phyloP scores from a whole-genome alignment of 805 yeast genomes.

The Metschnikowia lachancei region DNA sequence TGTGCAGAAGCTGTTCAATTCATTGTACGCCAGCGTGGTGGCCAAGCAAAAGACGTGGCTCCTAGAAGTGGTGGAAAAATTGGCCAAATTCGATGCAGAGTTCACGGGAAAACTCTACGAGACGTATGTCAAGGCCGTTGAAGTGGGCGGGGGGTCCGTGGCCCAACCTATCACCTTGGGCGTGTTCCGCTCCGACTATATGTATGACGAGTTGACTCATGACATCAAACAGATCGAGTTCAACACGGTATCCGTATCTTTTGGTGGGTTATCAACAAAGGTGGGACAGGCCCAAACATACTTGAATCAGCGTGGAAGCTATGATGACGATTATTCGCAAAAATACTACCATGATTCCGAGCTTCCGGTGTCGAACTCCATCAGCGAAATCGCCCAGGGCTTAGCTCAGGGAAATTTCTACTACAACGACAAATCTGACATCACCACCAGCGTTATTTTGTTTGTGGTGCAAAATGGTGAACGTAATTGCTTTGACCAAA shows the following conservation, averaged over 20 bases:
- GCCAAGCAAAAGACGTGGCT: conserved; percentile 60
- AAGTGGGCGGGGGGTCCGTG: conserved; percentile 42
- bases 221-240: conserved; percentile 90
- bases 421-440: conserved; percentile 40
- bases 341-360: conserved; percentile 46
- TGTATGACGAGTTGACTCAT: conserved; percentile 47
- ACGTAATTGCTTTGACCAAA: conserved; percentile 88
- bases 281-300: conserved; percentile 74
- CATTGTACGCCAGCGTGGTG: conserved; percentile 69
- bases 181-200: conserved; percentile 85
- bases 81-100: conserved; percentile 60
- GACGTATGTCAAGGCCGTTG: conserved; percentile 49
- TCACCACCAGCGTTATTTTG: conserved; percentile 50
- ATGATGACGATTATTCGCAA: conserved; percentile 42
- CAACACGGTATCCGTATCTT: conserved; percentile 93
- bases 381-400: conserved; percentile 60
- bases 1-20: conserved; percentile 69
- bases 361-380: conserved; percentile 69
- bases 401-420: conserved; percentile 61
- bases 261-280: conserved; percentile 83
- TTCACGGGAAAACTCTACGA: conserved; percentile 81
- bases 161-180: conserved; percentile 74
- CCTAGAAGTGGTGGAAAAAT: conserved; percentile 47
- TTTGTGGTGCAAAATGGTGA: conserved; percentile 84
- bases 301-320: conserved; percentile 58